Percentiles rank a stretch among this genome's conserved stretches.
These are phyloP conservation scores for Aureobasidium sp. DNA, from an alignment of 2,329 filamentous ascomycete genomes.

Conservation along the genomic window DNA sequence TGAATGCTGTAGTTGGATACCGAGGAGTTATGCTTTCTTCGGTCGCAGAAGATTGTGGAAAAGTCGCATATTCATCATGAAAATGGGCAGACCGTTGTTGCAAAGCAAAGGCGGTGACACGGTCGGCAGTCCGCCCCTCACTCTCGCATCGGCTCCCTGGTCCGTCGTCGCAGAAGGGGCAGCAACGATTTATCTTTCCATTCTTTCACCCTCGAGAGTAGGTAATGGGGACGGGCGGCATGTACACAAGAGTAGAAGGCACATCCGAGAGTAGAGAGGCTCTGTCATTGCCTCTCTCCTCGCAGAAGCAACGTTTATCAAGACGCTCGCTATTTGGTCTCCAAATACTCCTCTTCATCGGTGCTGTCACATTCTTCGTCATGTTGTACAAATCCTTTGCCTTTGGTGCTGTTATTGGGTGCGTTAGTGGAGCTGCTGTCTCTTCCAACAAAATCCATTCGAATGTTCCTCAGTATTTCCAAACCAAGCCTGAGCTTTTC, in stretches of 20 bases:
- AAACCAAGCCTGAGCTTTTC: slow-evolving; percentile 53
- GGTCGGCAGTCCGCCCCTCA: neutral
- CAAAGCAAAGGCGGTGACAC: neutral
- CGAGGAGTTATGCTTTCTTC: neutral
- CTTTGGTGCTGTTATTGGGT: slow-evolving; percentile 23
- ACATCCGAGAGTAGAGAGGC: neutral
- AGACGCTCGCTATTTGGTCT: slow-evolving; percentile 14
- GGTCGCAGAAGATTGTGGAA: neutral
- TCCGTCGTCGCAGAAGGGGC: slow-evolving; percentile 10
- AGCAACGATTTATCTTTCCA: neutral
- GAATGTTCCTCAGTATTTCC: slow-evolving; percentile 55
- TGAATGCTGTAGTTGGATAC: neutral
- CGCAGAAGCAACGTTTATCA: slow-evolving; percentile 2
- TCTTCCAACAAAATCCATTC: slow-evolving; percentile 15
- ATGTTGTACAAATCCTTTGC: slow-evolving; percentile 29
- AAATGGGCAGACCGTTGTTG: neutral
- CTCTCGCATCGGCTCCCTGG: neutral
- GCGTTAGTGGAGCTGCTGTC: slow-evolving; percentile 20
- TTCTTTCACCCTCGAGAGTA: neutral
- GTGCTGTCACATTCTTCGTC: slow-evolving; percentile 26
- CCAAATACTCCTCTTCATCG: slow-evolving; percentile 17
- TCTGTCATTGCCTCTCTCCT: neutral
- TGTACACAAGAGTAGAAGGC: slow-evolving; percentile 10
- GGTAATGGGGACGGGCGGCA: neutral
- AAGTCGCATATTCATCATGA: neutral